A percentile compares a stretch with the other conserved stretches of the same genome.
Conservation (phyloP, 345 rosid species). For the Atalantia buxifolia region DNA sequence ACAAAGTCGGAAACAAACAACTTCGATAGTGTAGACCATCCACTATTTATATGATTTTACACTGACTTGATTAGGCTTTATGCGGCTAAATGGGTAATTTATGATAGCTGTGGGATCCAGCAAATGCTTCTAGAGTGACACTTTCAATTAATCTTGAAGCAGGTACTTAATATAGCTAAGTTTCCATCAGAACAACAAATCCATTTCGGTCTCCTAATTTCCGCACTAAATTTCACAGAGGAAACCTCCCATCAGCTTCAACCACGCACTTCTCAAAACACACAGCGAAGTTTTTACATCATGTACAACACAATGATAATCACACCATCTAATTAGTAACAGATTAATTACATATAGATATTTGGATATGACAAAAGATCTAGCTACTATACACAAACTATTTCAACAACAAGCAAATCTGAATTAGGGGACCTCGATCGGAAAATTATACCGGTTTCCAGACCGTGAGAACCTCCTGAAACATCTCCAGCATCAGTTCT, state of each 20-base stretch:
- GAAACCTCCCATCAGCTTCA: background rate
- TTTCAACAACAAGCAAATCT: background rate
- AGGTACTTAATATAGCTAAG: too few relatives aligned
- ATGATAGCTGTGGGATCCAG: too few relatives aligned
- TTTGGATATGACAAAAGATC: background rate
- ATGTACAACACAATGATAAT: background rate
- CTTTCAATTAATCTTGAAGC: too few relatives aligned
- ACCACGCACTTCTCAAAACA: background rate
- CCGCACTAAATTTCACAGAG: background rate
- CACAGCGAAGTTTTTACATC: background rate
- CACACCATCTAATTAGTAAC: background rate
- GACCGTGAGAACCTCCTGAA: slow-evolving; percentile 75
- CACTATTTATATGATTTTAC: too few relatives aligned
- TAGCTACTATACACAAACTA: background rate
- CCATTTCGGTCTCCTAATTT: too few relatives aligned
- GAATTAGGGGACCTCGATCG: background rate
- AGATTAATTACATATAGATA: background rate
- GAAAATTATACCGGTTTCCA: slow-evolving; percentile 61
- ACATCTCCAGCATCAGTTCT: slow-evolving; percentile 84
- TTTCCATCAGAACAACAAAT: too few relatives aligned
- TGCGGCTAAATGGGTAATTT: too few relatives aligned
- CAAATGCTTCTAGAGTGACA: too few relatives aligned
- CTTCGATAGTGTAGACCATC: too few relatives aligned
- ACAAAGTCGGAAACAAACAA: too few relatives aligned
- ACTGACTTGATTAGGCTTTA: too few relatives aligned